Conservation (phyloP, 1,139 yeast genomes). For the Starmera stellimalicola region DNA sequence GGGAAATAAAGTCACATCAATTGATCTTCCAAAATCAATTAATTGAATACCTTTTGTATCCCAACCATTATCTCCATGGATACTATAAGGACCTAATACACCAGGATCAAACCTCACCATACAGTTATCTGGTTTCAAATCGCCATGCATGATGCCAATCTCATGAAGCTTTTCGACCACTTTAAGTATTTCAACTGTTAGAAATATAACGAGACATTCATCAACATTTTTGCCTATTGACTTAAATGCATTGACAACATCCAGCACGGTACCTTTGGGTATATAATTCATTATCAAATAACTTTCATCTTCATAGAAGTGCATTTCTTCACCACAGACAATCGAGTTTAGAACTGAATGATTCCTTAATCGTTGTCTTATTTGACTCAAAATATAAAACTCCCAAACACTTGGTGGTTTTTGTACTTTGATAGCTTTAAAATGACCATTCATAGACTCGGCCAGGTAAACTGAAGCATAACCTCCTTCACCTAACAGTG, state of each 20-base stretch:
- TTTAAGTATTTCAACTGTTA: constrained; percentile 54
- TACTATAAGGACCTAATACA: constrained; percentile 21
- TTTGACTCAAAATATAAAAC: constrained; percentile 55
- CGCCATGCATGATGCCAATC: constrained; percentile 72
- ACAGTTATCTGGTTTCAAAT: constrained; percentile 78
- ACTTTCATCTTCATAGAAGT: constrained; percentile 62
- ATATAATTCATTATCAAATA: constrained; percentile 62
- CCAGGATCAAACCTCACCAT: constrained; percentile 53
- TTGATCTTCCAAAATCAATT: constrained; percentile 79
- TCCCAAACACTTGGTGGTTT: constrained; percentile 75
- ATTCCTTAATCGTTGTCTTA: constrained; percentile 31
- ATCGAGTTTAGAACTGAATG: constrained; percentile 29
- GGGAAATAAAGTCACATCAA: constrained; percentile 56
- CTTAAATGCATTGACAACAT: constrained; percentile 48
- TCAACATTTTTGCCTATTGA: constrained; percentile 30
- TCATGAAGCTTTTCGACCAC: constrained; percentile 55
- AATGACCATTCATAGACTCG: constrained; percentile 49
- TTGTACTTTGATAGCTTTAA: constrained; percentile 68
- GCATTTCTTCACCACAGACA: constrained; percentile 43
- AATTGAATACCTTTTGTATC: constrained; percentile 45
- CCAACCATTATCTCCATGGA: constrained; percentile 40
- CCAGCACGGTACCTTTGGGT: constrained; percentile 68
- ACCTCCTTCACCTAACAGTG: constrained; percentile 71
- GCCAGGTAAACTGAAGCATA: constrained; percentile 72
- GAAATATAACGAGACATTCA: constrained; percentile 54